Conservation (phyloP, 75 land plant species). For the Selaginella moellendorffii region DNA sequence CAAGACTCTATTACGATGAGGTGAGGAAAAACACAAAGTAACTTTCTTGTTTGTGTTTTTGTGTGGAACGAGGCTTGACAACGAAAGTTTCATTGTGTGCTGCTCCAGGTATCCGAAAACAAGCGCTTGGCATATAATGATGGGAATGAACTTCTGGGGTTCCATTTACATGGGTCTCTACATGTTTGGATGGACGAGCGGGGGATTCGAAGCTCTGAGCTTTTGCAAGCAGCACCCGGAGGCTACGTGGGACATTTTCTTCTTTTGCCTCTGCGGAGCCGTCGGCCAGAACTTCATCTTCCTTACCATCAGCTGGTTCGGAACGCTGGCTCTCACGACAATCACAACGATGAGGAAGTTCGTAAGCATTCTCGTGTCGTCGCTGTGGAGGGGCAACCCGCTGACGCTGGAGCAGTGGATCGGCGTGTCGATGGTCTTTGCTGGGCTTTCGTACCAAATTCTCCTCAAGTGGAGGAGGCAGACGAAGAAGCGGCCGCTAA, state of each 20-base stretch:
- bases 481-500: neutral
- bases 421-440: conserved; percentile 83
- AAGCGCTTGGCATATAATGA: conserved; percentile 90
- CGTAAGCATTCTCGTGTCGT: conserved; percentile 91
- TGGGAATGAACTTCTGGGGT: conserved; percentile 99
- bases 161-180: conserved; percentile 60
- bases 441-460: conserved; percentile 78
- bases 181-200: conserved; percentile 77
- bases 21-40: conserved; percentile 19
- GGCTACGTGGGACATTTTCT: conserved; percentile 87
- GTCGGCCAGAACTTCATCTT: conserved; percentile 97
- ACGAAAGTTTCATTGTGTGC: too few species aligned
- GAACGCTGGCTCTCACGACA: conserved; percentile 85
- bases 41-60: too few species aligned
- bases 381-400: conserved; percentile 79
- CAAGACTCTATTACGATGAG: conserved; percentile 74
- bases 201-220: conserved; percentile 62
- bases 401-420: conserved; percentile 70
- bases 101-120: conserved; percentile 80
- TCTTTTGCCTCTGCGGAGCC: conserved; percentile 92
- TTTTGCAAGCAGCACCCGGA: conserved; percentile 86
- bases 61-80: too few species aligned
- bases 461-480: conserved; percentile 58
- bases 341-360: conserved; percentile 96
- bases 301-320: conserved; percentile 84